phyloP scores from a whole-genome alignment of 306 rosid species.

The Medicago ruthenica region DNA sequence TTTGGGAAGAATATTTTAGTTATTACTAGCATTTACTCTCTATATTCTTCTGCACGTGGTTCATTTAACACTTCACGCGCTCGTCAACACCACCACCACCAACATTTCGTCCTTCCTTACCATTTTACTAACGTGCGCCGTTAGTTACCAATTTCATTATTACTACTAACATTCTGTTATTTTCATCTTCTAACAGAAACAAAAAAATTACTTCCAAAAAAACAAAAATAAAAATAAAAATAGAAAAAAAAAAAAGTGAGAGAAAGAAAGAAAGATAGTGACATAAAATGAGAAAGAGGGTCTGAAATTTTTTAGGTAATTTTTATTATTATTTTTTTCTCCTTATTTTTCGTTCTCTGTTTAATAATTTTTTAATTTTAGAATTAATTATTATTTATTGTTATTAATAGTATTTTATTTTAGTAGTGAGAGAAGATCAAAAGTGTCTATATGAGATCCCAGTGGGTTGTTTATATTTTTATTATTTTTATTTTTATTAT shows the following conservation, averaged over 20 bases:
- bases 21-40: neutral
- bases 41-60: conserved; percentile 4
- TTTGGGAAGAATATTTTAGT: conserved; percentile 15
- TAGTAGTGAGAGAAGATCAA: conserved; percentile 44
- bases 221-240: neutral
- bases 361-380: neutral
- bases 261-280: conserved; percentile 33
- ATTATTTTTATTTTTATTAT: neutral
- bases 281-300: conserved; percentile 35
- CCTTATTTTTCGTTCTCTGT: neutral
- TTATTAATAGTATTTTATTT: neutral
- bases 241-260: neutral
- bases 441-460: conserved; percentile 51
- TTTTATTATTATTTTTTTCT: conserved; percentile 38
- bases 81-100: neutral
- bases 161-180: too few species aligned
- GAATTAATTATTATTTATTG: neutral
- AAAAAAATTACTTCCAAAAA: conserved; percentile 15
- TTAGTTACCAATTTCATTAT: neutral
- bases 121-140: conserved; percentile 52
- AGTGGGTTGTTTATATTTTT: conserved; percentile 20
- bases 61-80: conserved; percentile 12
- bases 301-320: conserved; percentile 50
- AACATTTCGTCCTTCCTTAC: conserved; percentile 8
- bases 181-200: conserved; percentile 18